phyloP scores from a whole-genome alignment of 352 stramenopile species.

The Pythium volutum region DNA sequence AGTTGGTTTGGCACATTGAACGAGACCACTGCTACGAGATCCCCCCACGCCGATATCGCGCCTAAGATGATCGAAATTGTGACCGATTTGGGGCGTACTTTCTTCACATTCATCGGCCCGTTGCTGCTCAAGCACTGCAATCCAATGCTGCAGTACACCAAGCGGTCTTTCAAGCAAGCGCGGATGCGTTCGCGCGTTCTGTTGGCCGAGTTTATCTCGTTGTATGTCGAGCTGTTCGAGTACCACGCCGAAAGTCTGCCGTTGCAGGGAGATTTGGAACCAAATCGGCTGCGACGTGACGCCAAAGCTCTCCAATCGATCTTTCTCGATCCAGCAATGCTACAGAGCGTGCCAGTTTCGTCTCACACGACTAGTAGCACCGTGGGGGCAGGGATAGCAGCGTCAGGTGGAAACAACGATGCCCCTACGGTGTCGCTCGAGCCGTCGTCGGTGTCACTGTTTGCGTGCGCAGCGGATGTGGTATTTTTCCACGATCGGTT shows the following conservation, averaged over 20 bases:
- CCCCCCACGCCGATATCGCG: slow-evolving; percentile 12
- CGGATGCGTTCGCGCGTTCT: slow-evolving; percentile 32
- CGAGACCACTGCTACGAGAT: slow-evolving; percentile 7
- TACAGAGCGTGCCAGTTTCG: slow-evolving; percentile 11
- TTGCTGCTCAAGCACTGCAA: slow-evolving; percentile 37
- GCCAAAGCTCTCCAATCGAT: slow-evolving; percentile 18
- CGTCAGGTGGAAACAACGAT: slow-evolving; percentile 1
- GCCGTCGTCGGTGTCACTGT: background rate
- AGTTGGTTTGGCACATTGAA: slow-evolving; percentile 46
- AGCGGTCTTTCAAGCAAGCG: slow-evolving; percentile 47
- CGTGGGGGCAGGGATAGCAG: background rate
- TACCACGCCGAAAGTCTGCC: slow-evolving; percentile 38
- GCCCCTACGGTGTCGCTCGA: slow-evolving; percentile 10
- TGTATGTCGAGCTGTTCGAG: slow-evolving; percentile 56
- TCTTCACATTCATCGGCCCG: slow-evolving; percentile 43
- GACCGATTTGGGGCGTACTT: slow-evolving; percentile 40
- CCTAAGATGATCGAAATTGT: slow-evolving; percentile 48
- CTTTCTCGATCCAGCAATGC: slow-evolving; percentile 12
- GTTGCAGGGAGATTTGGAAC: slow-evolving; percentile 33
- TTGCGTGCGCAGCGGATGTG: slow-evolving; percentile 20
- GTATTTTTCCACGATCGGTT: slow-evolving; percentile 26
- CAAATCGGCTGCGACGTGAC: slow-evolving; percentile 28
- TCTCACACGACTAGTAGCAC: background rate
- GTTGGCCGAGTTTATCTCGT: slow-evolving; percentile 53
- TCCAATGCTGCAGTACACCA: slow-evolving; percentile 59